These are phyloP conservation scores for Hylodesmum podocarpum DNA, from an alignment of 306 rosid genomes.

Conservation along the genomic window DNA sequence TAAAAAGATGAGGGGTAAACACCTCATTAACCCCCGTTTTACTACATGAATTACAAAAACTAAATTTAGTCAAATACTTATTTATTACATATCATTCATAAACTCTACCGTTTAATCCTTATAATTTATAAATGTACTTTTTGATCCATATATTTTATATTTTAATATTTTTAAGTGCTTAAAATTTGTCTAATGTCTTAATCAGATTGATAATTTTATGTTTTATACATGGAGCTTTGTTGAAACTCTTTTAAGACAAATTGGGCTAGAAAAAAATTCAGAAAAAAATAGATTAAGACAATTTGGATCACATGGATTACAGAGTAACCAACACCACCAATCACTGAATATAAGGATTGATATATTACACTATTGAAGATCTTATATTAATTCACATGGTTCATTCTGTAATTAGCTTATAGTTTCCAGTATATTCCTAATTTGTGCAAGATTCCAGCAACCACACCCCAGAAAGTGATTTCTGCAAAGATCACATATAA, in stretches of 20 bases:
- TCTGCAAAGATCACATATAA: slow-evolving; percentile 77
- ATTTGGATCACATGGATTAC: background rate
- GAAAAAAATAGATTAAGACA: background rate
- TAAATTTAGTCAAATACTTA: too few species aligned
- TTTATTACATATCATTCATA: too few species aligned
- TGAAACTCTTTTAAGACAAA: background rate
- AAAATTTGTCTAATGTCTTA: too few species aligned
- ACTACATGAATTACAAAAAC: too few species aligned
- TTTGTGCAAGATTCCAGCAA: slow-evolving; percentile 78
- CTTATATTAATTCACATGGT: background rate
- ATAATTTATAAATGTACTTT: too few species aligned
- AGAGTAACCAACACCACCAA: background rate
- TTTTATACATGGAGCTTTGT: background rate
- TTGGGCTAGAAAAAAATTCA: background rate
- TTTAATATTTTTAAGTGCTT: too few species aligned
- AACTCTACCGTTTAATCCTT: too few species aligned
- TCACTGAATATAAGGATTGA: background rate
- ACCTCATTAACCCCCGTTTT: too few species aligned
- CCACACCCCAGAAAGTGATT: slow-evolving; percentile 68
- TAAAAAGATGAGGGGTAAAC: too few species aligned
- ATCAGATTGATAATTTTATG: too few species aligned
- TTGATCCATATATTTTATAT: too few species aligned
- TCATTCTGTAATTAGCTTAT: slow-evolving; percentile 21
- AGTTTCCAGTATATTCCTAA: slow-evolving; percentile 75
- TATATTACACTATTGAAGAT: background rate